Evolutionary conservation across 2,329 filamentous ascomycete genomes (phyloP).

Genomic region (Xylariaceae sp.): DNA sequence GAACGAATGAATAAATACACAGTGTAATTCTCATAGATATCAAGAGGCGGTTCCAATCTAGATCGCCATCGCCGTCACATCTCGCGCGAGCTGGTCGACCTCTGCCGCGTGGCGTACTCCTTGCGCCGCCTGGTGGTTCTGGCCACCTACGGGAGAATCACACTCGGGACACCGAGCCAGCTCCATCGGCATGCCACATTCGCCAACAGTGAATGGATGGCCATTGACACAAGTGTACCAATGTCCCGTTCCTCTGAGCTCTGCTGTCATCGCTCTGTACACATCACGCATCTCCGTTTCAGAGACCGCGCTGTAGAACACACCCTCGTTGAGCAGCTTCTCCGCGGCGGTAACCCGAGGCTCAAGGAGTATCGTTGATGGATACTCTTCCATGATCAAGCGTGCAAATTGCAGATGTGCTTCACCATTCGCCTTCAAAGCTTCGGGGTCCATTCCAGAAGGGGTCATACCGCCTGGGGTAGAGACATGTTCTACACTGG

Average conservation of each 20-base stretch:
- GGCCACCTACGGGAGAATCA: constrained; percentile 51
- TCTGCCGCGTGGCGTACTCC: constrained; percentile 48
- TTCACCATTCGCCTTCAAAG: constrained; percentile 8
- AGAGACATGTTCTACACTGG: too few relatives aligned
- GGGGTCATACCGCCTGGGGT: too few relatives aligned
- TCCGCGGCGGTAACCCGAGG: constrained; percentile 42
- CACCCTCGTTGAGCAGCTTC: constrained; percentile 39
- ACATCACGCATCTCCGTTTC: constrained; percentile 48
- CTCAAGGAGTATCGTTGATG: constrained; percentile 23
- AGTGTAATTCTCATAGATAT: not conserved
- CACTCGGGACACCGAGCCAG: constrained; percentile 59
- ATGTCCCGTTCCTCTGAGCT: constrained; percentile 51
- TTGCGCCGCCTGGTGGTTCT: constrained; percentile 40
- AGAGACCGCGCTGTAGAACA: constrained; percentile 45
- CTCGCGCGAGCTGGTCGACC: constrained; percentile 35
- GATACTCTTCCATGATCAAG: constrained; percentile 6
- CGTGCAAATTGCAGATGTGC: constrained; percentile 11
- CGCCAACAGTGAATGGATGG: constrained; percentile 60
- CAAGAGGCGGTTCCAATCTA: not conserved
- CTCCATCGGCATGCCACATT: constrained; percentile 65
- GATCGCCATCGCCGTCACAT: not conserved
- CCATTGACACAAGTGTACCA: constrained; percentile 58
- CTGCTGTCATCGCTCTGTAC: constrained; percentile 45
- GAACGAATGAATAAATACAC: not conserved
- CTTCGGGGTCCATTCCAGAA: not conserved